Evolutionary conservation across 768 basidiomycete genomes (phyloP).

Genomic region (Auricularia cornea): DNA sequence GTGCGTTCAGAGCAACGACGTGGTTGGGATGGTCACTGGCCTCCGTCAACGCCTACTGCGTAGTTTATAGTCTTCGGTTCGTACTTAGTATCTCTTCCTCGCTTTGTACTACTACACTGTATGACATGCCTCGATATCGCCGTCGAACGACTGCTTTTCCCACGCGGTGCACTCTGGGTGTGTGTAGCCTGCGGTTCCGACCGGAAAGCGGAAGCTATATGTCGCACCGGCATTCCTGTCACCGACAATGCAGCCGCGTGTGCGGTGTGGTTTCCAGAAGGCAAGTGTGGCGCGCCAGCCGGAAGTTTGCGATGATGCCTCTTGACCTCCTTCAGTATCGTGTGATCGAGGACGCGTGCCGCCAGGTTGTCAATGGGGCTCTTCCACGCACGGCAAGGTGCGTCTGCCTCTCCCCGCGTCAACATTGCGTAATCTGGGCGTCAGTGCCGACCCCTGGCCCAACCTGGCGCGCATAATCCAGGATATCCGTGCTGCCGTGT

Average conservation of each 20-base stretch:
- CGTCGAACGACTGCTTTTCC: too few relatives aligned
- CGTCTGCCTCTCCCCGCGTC: background rate
- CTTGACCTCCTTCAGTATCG: background rate
- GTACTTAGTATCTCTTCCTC: too few relatives aligned
- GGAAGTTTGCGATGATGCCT: background rate
- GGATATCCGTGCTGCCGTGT: background rate
- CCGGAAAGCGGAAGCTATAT: too few relatives aligned
- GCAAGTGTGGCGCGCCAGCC: too few relatives aligned
- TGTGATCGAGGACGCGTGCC: background rate
- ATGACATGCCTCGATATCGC: too few relatives aligned
- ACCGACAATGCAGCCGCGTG: too few relatives aligned
- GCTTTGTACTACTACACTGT: too few relatives aligned
- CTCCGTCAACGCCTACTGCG: background rate
- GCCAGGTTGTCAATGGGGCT: background rate
- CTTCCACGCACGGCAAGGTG: background rate
- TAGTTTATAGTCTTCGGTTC: background rate
- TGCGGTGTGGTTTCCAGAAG: too few relatives aligned
- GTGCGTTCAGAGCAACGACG: background rate
- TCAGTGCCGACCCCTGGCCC: background rate
- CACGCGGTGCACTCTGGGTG: too few relatives aligned
- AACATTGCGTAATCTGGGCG: background rate
- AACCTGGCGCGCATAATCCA: background rate
- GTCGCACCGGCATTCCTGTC: too few relatives aligned
- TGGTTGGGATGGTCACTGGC: background rate
- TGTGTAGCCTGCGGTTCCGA: too few relatives aligned